These are phyloP conservation scores for Xylaria digitata DNA, from an alignment of 2,329 filamentous ascomycete species.

Conservation along the genomic window DNA sequence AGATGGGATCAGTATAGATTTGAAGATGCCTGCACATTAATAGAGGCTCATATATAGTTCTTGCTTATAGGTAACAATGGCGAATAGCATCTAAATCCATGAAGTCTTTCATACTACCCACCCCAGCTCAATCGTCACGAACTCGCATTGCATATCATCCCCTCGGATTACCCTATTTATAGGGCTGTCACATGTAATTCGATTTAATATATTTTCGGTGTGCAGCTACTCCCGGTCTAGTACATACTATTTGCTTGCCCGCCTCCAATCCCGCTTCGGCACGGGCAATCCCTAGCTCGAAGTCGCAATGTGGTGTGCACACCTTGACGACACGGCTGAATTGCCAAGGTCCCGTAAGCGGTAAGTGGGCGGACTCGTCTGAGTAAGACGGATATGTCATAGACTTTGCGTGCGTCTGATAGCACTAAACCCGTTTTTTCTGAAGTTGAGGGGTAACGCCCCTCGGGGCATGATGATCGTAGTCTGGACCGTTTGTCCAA, in stretches of 20 bases:
- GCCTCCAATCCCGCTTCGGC: not conserved
- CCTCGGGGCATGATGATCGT: conserved; percentile 2
- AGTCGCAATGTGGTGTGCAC: not conserved
- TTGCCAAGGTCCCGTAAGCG: not conserved
- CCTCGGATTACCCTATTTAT: not conserved
- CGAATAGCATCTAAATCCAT: too few species aligned
- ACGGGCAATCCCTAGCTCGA: not conserved
- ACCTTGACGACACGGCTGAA: conserved; percentile 5
- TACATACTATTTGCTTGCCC: not conserved
- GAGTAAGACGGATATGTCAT: conserved; percentile 13
- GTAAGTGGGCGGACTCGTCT: conserved; percentile 5
- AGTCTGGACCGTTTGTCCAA: conserved; percentile 10
- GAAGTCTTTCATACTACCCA: too few species aligned
- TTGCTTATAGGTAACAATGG: too few species aligned
- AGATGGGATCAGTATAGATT: too few species aligned
- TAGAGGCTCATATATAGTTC: too few species aligned
- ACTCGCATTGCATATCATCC: not conserved
- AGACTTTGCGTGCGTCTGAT: not conserved
- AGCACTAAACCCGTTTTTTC: conserved; percentile 16
- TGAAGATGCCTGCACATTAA: too few species aligned
- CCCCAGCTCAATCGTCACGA: not conserved
- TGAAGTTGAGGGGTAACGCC: not conserved
- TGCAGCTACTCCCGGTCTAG: too few species aligned
- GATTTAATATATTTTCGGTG: not conserved
- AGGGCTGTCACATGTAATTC: not conserved